Conservation (phyloP, 1,284 basidiomycete genomes). For the Ceratobasidium sp. region DNA sequence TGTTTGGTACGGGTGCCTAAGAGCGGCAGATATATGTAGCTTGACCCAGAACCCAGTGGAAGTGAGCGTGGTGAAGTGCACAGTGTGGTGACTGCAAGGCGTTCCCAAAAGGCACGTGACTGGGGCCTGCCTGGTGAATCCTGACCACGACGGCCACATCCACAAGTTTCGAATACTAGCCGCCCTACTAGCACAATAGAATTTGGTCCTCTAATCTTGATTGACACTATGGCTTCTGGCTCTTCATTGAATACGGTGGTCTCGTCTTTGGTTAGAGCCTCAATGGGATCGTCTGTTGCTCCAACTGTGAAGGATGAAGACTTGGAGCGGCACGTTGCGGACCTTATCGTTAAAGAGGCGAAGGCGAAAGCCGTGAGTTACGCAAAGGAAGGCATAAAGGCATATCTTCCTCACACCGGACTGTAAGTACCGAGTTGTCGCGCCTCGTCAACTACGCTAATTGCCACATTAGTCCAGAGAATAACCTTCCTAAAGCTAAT, state of each 20-base stretch:
- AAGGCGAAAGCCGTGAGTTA: slow-evolving; percentile 87
- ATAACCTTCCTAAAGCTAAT: slow-evolving; percentile 79
- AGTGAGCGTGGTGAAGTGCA: neutral
- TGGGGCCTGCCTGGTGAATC: too few species aligned
- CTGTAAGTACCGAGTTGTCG: slow-evolving; percentile 33
- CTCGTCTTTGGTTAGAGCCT: slow-evolving; percentile 84
- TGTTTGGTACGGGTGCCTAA: neutral
- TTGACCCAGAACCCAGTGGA: too few species aligned
- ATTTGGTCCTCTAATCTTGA: too few species aligned
- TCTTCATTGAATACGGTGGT: slow-evolving; percentile 85
- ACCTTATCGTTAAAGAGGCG: slow-evolving; percentile 89
- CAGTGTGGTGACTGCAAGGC: slow-evolving; percentile 12
- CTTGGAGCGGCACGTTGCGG: slow-evolving; percentile 88
- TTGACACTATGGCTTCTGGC: slow-evolving; percentile 57
- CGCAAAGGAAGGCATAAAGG: slow-evolving; percentile 71
- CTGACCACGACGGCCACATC: too few species aligned
- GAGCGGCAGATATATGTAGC: slow-evolving; percentile 8
- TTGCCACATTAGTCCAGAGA: slow-evolving; percentile 54
- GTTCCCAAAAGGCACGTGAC: neutral
- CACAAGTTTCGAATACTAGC: neutral
- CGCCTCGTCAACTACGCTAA: slow-evolving; percentile 3
- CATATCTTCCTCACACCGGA: slow-evolving; percentile 67
- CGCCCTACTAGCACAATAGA: neutral
- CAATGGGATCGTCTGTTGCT: slow-evolving; percentile 78
- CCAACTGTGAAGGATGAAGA: slow-evolving; percentile 81